phyloP scores from a whole-genome alignment of 2,329 filamentous ascomycete species.

The Nannizziopsis arthrosporioides region DNA sequence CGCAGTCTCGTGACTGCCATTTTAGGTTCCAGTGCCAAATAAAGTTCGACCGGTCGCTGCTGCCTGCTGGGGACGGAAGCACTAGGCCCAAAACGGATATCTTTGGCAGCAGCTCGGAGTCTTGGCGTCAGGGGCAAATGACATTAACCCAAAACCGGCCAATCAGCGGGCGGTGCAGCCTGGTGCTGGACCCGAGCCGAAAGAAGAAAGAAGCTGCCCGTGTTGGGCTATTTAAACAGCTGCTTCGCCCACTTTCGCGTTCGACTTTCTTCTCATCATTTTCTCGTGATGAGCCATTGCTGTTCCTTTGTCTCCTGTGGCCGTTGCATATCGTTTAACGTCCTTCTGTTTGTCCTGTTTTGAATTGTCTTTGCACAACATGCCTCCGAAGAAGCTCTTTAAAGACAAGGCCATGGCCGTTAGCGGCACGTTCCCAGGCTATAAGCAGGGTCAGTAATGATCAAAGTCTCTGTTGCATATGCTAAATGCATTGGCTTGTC shows the following conservation, averaged over 20 bases:
- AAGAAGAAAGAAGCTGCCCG: too few species aligned
- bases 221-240: background rate
- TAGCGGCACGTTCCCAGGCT: slow-evolving; percentile 48
- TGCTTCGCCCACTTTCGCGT: background rate
- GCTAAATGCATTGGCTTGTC: background rate
- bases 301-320: too few species aligned
- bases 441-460: slow-evolving; percentile 37
- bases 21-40: too few species aligned
- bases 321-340: too few species aligned
- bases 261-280: background rate
- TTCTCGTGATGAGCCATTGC: background rate
- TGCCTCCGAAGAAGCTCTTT: slow-evolving; percentile 19
- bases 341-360: too few species aligned
- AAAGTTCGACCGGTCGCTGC: too few species aligned
- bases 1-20: too few species aligned
- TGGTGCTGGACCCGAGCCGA: background rate
- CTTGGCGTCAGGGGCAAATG: too few species aligned
- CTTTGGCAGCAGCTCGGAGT: too few species aligned
- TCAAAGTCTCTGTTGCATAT: background rate
- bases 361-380: slow-evolving; percentile 11
- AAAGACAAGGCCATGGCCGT: slow-evolving; percentile 39
- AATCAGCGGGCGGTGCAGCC: slow-evolving; percentile 7
- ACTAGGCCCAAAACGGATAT: too few species aligned
- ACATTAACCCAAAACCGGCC: background rate
- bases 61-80: too few species aligned